Base-by-base conservation (phyloP, 192 early-diverging fungal genomes). In the Fimicolochytrium jonesii region DNA sequence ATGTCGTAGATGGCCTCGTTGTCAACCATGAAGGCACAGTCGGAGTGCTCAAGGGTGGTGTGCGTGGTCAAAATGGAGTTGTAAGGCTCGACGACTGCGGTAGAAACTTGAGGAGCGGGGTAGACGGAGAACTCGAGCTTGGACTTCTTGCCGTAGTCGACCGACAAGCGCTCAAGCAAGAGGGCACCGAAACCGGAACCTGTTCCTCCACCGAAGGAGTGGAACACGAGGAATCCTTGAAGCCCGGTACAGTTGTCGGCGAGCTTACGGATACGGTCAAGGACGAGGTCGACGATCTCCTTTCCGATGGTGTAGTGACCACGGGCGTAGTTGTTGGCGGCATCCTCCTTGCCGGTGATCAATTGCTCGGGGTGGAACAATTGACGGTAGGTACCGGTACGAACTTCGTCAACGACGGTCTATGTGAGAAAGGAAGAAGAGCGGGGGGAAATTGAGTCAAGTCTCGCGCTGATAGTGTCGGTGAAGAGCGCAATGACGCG, bases 91-190 rank as follows among this genome's bases (percentile, higher is more conserved):
- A 98, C 93, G 54, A 97, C 92, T 5, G 93, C 88, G 60, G 94
- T 98, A 65, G 94, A 90, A 48, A 98, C 89, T 76, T 92, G 93
- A 52, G 95, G 95, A 36, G 95, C 94, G 13, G 95, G 95, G 85
- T 98, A 98, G 34, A 98, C 93, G 4, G 93, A 95, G 82, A 97
- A 98, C 84, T 98, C 95, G 68, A 99, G 89, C 88, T 99, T 99
- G 75, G 94, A 96, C 88, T 99, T 99, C 78, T 99, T 99, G 76
- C 97, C 95, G 79, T 99, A 99, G 84, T 99, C 97, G 55, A 96
- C 94, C 17, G 95, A 98, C 46, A 99, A 85, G 73, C 97, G 95
- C 81, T 99, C 97, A 36, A 98, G 78, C 36, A 98, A 86, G 67
- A 98, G 83, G 28, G 96, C 92, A 70, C 96, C 96, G 72, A 98